These are phyloP conservation scores for Alternaria sp. DNA, from an alignment of 2,329 filamentous ascomycete species.

Conservation along the genomic window DNA sequence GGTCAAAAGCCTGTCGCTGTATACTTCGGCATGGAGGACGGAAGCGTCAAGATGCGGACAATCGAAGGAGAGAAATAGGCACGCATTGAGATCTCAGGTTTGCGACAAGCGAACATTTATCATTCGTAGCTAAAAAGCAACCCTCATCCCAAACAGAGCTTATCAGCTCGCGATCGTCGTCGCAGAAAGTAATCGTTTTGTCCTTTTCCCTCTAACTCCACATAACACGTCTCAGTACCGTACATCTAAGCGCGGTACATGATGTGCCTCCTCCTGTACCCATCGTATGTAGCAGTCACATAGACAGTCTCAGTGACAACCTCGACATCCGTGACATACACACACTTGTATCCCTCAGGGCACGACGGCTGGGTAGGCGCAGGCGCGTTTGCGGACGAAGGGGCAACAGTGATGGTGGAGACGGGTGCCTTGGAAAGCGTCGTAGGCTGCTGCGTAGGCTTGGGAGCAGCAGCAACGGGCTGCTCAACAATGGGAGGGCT, in stretches of 20 bases:
- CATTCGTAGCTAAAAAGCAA: slow-evolving; percentile 4
- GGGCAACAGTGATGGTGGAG: slow-evolving; percentile 21
- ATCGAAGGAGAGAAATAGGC: slow-evolving; percentile 30
- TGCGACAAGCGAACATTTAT: not conserved
- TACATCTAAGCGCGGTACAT: slow-evolving; percentile 8
- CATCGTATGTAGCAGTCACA: slow-evolving; percentile 26
- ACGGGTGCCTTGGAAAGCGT: not conserved
- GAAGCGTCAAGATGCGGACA: slow-evolving; percentile 50
- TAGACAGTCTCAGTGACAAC: slow-evolving; percentile 37
- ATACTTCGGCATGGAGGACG: slow-evolving; percentile 87
- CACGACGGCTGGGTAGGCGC: slow-evolving; percentile 28
- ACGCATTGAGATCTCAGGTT: not conserved
- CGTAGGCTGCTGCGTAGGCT: not conserved
- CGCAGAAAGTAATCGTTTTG: slow-evolving; percentile 16
- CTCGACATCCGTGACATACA: slow-evolving; percentile 29
- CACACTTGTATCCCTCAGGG: slow-evolving; percentile 30
- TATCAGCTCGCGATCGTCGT: slow-evolving; percentile 15
- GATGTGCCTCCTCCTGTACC: slow-evolving; percentile 10
- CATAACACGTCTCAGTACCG: not conserved
- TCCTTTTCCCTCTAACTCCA: not conserved
- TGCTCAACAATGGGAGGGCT: slow-evolving; percentile 6
- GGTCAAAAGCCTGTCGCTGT: slow-evolving; percentile 92
- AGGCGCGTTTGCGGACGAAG: slow-evolving; percentile 23
- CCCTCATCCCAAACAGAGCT: slow-evolving; percentile 17
- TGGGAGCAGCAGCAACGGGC: slow-evolving; percentile 1